Conservation (phyloP, 768 basidiomycete genomes). For the Daedalea quercina region DNA sequence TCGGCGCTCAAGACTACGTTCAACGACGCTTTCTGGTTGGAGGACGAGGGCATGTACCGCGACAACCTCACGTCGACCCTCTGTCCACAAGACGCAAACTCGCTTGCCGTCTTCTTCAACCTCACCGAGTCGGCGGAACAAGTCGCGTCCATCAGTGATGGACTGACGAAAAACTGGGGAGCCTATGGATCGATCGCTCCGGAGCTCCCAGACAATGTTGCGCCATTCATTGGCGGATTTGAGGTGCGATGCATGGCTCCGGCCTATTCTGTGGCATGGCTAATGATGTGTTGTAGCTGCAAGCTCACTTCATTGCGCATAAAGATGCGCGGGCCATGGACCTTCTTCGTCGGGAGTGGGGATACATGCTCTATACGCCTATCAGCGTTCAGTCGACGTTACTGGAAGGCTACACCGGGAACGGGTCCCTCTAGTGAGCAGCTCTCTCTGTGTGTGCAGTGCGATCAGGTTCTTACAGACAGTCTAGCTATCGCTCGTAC, state of each 20-base stretch:
- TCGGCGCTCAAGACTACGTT: constrained; percentile 40
- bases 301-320: constrained; percentile 35
- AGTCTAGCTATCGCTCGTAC: constrained; percentile 41
- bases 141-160: constrained; percentile 37
- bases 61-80: constrained; percentile 49
- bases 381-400: constrained; percentile 51
- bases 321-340: constrained; percentile 47
- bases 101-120: constrained; percentile 48
- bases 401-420: constrained; percentile 51
- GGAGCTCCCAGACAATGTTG: constrained; percentile 52
- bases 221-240: constrained; percentile 52
- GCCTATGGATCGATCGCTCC: constrained; percentile 45
- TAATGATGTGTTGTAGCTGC: neutral
- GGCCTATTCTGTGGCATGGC: neutral
- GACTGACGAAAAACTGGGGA: constrained; percentile 46
- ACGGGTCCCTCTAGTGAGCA: constrained; percentile 47
- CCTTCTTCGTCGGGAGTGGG: constrained; percentile 48
- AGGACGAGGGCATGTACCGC: constrained; percentile 40
- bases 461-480: no score
- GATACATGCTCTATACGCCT: constrained; percentile 52
- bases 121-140: constrained; percentile 35
- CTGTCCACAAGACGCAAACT: constrained; percentile 52
- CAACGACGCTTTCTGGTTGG: constrained; percentile 49
- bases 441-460: no score
- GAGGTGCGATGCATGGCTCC: constrained; percentile 32